These are phyloP conservation scores for Ophiostoma tasmaniense DNA, from an alignment of 2,329 filamentous ascomycete genomes.

Conservation along the genomic window DNA sequence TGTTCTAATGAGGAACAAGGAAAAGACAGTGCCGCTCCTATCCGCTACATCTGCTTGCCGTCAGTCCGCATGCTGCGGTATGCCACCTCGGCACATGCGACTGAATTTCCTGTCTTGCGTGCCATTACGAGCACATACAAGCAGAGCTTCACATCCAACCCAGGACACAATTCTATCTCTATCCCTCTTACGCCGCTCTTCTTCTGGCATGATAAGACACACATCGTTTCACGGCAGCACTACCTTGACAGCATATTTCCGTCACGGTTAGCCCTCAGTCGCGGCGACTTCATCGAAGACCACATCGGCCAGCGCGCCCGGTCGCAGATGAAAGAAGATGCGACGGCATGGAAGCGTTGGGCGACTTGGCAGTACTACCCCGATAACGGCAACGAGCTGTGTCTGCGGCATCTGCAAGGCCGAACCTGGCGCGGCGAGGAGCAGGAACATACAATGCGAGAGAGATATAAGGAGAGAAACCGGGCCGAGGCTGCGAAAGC, in stretches of 20 bases:
- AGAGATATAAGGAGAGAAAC: conserved; percentile 15
- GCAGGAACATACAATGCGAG: conserved; percentile 20
- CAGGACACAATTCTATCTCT: conserved; percentile 8
- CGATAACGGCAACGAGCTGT: conserved; percentile 35
- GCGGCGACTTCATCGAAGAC: conserved; percentile 50
- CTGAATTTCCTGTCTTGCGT: conserved; percentile 34
- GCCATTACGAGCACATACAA: conserved; percentile 35
- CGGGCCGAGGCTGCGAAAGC: conserved; percentile 2
- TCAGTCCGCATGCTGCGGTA: conserved; percentile 45
- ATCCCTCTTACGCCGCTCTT: conserved; percentile 47
- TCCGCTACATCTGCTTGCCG: conserved; percentile 46
- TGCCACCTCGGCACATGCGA: conserved; percentile 39
- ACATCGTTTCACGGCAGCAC: conserved; percentile 40
- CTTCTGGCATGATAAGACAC: conserved; percentile 53
- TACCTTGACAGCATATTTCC: conserved; percentile 44
- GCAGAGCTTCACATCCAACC: conserved; percentile 12
- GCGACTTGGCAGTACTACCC: conserved; percentile 50
- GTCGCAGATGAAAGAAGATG: conserved; percentile 47
- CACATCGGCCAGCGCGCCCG: conserved; percentile 46
- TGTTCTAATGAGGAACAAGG: too few species aligned
- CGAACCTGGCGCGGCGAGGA: conserved; percentile 41
- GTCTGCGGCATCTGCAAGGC: conserved; percentile 43
- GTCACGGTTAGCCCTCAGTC: conserved; percentile 38
- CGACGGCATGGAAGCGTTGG: conserved; percentile 42
- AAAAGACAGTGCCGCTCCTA: conserved; percentile 24